phyloP scores from a whole-genome alignment of 2,329 filamentous ascomycete genomes.

The Alternaria postmessia region DNA sequence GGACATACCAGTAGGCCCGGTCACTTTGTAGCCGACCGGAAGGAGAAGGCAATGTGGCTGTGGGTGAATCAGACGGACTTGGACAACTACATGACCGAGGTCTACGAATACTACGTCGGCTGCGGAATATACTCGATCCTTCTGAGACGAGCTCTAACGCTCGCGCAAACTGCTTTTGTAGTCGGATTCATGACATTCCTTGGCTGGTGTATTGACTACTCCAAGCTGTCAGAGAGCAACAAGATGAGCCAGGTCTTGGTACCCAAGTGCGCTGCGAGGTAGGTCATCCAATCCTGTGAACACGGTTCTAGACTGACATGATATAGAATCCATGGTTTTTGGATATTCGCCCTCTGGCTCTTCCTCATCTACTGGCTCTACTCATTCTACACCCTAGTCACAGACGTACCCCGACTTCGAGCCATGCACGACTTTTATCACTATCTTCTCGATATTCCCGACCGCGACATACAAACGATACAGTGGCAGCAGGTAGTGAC shows the following conservation, averaged over 20 bases:
- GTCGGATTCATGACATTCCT: conserved; percentile 84
- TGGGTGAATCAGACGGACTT: conserved; percentile 93
- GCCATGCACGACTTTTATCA: conserved; percentile 87
- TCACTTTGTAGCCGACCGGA: conserved; percentile 60
- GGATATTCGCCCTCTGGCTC: conserved; percentile 82
- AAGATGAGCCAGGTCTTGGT: conserved; percentile 69
- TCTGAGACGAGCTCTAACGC: conserved; percentile 72
- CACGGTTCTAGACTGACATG: background rate
- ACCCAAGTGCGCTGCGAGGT: conserved; percentile 72
- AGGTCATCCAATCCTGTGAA: conserved; percentile 4
- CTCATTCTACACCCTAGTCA: conserved; percentile 76
- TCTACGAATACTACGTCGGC: conserved; percentile 86
- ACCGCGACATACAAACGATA: conserved; percentile 89
- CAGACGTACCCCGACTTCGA: conserved; percentile 75
- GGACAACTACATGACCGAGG: conserved; percentile 83
- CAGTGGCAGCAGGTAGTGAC: conserved; percentile 93
- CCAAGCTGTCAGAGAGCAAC: conserved; percentile 72
- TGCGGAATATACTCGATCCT: conserved; percentile 88
- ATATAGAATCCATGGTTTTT: conserved; percentile 73
- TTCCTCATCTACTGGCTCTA: conserved; percentile 87
- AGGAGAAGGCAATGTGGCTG: conserved; percentile 86
- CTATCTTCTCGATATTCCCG: conserved; percentile 81
- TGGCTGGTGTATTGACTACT: conserved; percentile 85
- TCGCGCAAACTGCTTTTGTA: conserved; percentile 84
- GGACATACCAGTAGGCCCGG: conserved; percentile 31